Percentiles rank a stretch among this genome's conserved stretches.
Evolutionary conservation across 169 alveolate species (phyloP).

Genomic region (Plasmodium knowlesi): DNA sequence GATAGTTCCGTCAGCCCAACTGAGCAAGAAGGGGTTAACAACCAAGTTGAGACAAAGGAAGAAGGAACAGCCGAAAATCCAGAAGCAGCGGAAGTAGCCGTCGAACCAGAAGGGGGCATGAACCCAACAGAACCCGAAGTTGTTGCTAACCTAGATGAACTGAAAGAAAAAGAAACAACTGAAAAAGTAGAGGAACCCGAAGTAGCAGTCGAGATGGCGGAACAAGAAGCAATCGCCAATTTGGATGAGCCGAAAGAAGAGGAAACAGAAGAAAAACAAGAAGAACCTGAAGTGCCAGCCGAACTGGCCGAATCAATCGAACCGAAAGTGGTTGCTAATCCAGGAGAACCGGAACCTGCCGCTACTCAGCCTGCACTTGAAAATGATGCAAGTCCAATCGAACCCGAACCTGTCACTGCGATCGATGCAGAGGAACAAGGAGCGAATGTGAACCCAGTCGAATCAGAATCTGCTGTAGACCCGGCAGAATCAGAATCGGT

Average conservation of each 20-base stretch:
- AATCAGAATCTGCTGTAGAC: background rate
- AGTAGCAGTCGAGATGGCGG: background rate
- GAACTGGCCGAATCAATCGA: conserved; percentile 59
- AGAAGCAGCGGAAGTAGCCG: background rate
- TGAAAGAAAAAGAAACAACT: background rate
- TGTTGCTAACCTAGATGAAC: background rate
- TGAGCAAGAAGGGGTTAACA: background rate
- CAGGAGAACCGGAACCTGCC: background rate
- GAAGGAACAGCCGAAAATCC: conserved; percentile 34
- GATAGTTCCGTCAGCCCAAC: background rate
- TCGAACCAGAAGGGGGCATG: background rate
- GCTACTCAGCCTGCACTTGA: background rate
- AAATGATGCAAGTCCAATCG: background rate
- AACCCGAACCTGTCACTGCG: background rate
- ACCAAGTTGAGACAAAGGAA: background rate
- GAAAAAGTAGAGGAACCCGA: conserved; percentile 12
- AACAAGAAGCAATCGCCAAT: background rate
- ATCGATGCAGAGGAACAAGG: background rate
- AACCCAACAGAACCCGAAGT: background rate
- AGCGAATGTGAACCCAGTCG: background rate
- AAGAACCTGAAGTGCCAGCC: conserved; percentile 37
- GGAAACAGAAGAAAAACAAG: conserved; percentile 51
- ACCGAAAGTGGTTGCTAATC: background rate
- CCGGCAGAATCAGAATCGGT: background rate
- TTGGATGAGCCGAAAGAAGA: background rate